phyloP scores from a whole-genome alignment of 768 basidiomycete species.

The Lactifluus piperatus region DNA sequence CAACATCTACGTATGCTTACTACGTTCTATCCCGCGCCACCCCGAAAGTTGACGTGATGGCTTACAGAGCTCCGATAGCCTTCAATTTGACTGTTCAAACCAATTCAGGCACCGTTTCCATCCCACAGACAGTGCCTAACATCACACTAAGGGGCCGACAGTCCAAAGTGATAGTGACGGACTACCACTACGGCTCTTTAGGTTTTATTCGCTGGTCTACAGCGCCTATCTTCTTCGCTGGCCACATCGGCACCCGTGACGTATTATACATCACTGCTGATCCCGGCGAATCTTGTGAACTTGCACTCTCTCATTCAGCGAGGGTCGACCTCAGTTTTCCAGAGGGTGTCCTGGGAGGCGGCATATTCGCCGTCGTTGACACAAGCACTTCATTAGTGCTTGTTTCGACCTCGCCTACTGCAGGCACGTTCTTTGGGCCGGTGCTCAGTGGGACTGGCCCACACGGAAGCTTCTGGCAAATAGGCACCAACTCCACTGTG shows the following conservation, averaged over 20 bases:
- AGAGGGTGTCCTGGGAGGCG: constrained; percentile 40
- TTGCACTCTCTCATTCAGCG: constrained; percentile 22
- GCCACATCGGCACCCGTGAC: constrained; percentile 36
- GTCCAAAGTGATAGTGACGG: constrained; percentile 63
- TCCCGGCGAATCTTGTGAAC: constrained; percentile 28
- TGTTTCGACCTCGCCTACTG: constrained; percentile 56
- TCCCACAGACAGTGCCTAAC: constrained; percentile 45
- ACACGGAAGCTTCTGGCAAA: constrained; percentile 56
- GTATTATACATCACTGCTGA: constrained; percentile 35
- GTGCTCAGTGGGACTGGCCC: constrained; percentile 37
- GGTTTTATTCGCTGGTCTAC: constrained; percentile 61
- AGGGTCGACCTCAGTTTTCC: constrained; percentile 38
- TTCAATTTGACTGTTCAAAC: constrained; percentile 59
- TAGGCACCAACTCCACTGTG: constrained; percentile 63
- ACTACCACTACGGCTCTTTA: constrained; percentile 57
- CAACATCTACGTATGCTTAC: constrained; percentile 53
- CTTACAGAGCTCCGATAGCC: constrained; percentile 34
- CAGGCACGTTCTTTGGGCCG: constrained; percentile 72
- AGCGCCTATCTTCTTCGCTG: constrained; percentile 59
- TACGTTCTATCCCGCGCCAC: background rate
- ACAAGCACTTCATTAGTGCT: constrained; percentile 58
- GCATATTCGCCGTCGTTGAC: constrained; percentile 54
- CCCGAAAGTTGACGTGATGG: background rate
- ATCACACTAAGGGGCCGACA: constrained; percentile 62
- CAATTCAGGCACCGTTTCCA: constrained; percentile 38